Percentiles rank a stretch among this genome's conserved stretches.
Conservation (phyloP, 352 stramenopile species). For the Pythium dissotocum region DNA sequence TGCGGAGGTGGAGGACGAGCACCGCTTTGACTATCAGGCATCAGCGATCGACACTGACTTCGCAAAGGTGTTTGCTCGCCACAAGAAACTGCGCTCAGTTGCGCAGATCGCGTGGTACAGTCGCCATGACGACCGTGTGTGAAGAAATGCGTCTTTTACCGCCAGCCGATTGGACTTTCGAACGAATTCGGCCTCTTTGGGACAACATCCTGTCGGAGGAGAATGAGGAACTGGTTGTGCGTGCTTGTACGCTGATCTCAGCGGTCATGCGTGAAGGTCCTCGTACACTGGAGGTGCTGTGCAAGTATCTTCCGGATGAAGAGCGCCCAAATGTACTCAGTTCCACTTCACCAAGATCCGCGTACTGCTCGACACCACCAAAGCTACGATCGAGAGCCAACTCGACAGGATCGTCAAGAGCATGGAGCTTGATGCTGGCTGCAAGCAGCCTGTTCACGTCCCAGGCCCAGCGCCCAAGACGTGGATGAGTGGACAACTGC, state of each 20-base stretch:
- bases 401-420: too few relatives aligned
- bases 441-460: too few relatives aligned
- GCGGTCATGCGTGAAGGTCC: not conserved
- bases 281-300: not conserved
- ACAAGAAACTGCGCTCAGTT: not conserved
- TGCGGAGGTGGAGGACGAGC: slow-evolving; percentile 6
- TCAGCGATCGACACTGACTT: slow-evolving; percentile 8
- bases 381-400: too few relatives aligned
- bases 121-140: slow-evolving; percentile 1
- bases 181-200: not conserved
- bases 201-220: not conserved
- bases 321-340: not conserved
- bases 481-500: not conserved
- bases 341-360: slow-evolving; percentile 1
- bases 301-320: not conserved
- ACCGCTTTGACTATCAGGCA: not conserved
- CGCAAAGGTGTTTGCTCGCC: slow-evolving; percentile 2
- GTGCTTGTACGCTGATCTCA: not conserved
- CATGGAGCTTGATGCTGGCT: too few relatives aligned
- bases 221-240: not conserved
- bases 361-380: not conserved
- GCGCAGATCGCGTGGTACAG: slow-evolving; percentile 12
- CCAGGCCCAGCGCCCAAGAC: not conserved
- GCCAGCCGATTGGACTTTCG: not conserved
- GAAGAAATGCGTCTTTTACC: not conserved